Evolutionary conservation across 2,329 filamentous ascomycete genomes (phyloP), one percentile per base, ranked within the genome.

Genomic region (Clonostachys sp.): DNA sequence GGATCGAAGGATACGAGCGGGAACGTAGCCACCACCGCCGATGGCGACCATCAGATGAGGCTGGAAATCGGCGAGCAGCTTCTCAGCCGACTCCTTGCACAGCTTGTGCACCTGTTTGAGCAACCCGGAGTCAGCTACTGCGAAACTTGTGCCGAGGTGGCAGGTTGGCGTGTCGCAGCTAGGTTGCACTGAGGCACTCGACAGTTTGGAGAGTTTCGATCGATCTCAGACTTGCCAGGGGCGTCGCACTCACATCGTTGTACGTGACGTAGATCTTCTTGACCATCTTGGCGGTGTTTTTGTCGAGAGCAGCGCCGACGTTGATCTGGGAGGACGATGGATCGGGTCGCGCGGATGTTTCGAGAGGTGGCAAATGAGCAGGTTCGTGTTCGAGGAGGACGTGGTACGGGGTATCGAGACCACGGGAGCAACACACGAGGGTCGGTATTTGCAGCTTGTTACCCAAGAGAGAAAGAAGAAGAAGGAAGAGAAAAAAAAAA

Each of bases 41-140:
- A 97, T 97, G 65, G 94, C 94, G 68, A 99, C 95, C 80, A 99
- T 96, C 58, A 99, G 87, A 68, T 96, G 89, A 38, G 94, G 94
- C 65, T 90, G 80, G 78, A 96, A 91, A 14, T 89, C 83, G 64
- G 84, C 75, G 59, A 99, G 84, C 66, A 97, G 95, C 59, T 77
- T 75, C 54, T 83, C 78, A 38, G 91, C 94, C 16, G 90, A 84
- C 64, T 86, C 78, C 73, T 96, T 88, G 78, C 94, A 99, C 65
- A 97, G 83, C 73, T 96, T 95, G 83, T 99, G 94, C 63, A 99
- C 87, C 91, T 97, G 61, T 54, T 30, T 30, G 24, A 30, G 24
- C 9, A 30, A 30, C 24, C 24, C 24, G 10, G 55, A 52, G 24
- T 30, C 24, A 30, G 24, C 24, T 30, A 30, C 24, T 8, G 24